Conservation (phyloP, 176 grass and related monocot genomes). For the Oryza punctata region DNA sequence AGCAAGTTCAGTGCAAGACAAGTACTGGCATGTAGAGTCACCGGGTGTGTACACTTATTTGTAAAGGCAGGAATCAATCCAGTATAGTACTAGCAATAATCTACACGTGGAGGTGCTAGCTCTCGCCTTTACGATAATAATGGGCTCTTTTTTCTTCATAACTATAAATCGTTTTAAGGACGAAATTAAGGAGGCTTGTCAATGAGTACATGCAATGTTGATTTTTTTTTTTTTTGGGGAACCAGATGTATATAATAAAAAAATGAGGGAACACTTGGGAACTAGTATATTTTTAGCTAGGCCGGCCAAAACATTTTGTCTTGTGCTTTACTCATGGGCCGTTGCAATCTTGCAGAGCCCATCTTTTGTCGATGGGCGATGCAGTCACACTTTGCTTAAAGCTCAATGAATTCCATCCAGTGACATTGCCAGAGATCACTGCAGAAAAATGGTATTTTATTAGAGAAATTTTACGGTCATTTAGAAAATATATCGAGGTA, state of each 20-base stretch:
- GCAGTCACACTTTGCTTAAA: too few relatives aligned
- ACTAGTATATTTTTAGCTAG: neutral
- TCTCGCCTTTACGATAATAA: neutral
- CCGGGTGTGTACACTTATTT: neutral
- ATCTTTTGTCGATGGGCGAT: too few relatives aligned
- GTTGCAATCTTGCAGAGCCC: neutral
- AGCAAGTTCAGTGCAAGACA: neutral
- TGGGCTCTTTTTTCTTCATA: conserved; percentile 1
- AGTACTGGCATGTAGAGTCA: neutral
- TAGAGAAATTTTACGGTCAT: too few relatives aligned
- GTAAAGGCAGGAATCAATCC: neutral
- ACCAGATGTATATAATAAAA: neutral
- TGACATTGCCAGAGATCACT: too few relatives aligned
- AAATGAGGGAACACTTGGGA: neutral
- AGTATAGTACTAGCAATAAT: neutral
- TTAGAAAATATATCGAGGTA: too few relatives aligned
- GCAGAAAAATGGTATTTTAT: too few relatives aligned
- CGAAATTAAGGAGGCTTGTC: neutral
- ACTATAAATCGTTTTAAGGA: conserved; percentile 25
- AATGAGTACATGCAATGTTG: neutral
- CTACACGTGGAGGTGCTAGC: neutral
- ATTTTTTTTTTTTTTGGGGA: neutral
- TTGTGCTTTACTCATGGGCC: neutral
- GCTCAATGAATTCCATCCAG: too few relatives aligned
- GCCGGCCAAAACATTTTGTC: neutral